Evolutionary conservation across 768 basidiomycete species (phyloP), one percentile per base, ranked within the genome.

Genomic region (Pulveroboletus ravenelii): DNA sequence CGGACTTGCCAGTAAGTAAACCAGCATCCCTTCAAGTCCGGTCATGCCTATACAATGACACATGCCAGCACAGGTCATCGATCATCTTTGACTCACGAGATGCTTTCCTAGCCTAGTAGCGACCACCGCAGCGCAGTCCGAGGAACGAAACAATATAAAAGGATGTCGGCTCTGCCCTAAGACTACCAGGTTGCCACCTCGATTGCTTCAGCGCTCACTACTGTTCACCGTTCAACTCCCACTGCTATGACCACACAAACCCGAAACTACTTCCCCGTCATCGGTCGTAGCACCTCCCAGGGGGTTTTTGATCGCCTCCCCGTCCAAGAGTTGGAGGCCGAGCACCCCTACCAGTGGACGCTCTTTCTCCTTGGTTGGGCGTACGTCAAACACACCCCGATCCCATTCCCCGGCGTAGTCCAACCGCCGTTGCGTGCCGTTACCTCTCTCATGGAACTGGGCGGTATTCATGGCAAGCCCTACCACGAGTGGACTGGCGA

Each of bases 401-500:
- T 56, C 31, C 46, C 42, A 7, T 52, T 59, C 12, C 43, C 53
- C 17, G 43, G 55, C 10, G 57, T 58, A 8, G 52, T 54, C 25
- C 56, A 57, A 14, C 65, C 52, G 20, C 35, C 41, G 3, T 39
- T 51, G 43, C 45, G 40, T 10, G 6, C 20, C 4, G 25, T 47
- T 12, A 50, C 47, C n/a, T 52, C 56, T 18, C 47, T 48, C 42
- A 59, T 64, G 59, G 57, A 66, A 44, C 54, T 66, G 14, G 62
- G 49, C 6, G 57, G 30, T 7, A 57, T 64, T 25, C 62, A 63
- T 23, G 62, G 62, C 7, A 65, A 52, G 40, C 64, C 64, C 2
- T 65, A 62, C 32, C 40, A 18, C 10, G 57, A 66, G 47, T 65
- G 59, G 50, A 27, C 53, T 32, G 64, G 64, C 13, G 64, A 65